A percentile compares a stretch with the other conserved stretches of the same genome.
These are phyloP conservation scores for Pascua guehoae DNA, from an alignment of 1,284 basidiomycete species.

Conservation along the genomic window DNA sequence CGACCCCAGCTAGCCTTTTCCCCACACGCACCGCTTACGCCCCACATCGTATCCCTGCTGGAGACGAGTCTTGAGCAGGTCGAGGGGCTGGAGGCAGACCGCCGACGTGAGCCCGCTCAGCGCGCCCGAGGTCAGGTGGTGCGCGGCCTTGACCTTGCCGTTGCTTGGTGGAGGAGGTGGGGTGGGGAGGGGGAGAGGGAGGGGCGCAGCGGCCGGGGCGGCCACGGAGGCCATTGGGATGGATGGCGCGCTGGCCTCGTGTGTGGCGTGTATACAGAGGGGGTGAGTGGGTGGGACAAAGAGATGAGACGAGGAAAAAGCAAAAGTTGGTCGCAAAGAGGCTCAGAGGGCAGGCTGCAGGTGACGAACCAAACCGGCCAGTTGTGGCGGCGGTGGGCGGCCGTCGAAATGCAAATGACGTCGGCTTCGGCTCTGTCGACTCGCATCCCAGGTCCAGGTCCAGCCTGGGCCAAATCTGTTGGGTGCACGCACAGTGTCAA, in stretches of 20 bases:
- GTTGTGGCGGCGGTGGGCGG: no score
- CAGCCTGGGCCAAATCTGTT: no score
- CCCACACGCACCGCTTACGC: conserved; percentile 26
- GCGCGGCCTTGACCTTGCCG: conserved; percentile 29
- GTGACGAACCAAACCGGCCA: no score
- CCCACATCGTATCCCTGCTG: conserved; percentile 58
- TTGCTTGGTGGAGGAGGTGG: neutral
- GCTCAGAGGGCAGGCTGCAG: no score
- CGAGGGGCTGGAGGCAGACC: conserved; percentile 55
- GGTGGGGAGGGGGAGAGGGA: no score
- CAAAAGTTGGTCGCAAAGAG: no score
- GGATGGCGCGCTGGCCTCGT: no score
- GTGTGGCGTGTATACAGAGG: neutral
- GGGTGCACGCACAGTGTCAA: no score
- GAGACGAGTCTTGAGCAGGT: conserved; percentile 80
- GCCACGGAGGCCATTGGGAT: neutral
- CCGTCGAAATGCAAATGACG: no score
- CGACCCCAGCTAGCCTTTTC: no score
- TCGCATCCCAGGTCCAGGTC: no score
- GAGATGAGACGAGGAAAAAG: neutral
- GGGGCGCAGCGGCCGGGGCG: neutral
- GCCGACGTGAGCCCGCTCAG: conserved; percentile 47
- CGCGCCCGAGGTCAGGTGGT: conserved; percentile 48
- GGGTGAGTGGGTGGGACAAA: neutral
- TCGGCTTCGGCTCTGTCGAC: no score